Evolutionary conservation across 1,284 basidiomycete species (phyloP), one percentile per base, ranked within the genome.

Genomic region (Boletus sp.): DNA sequence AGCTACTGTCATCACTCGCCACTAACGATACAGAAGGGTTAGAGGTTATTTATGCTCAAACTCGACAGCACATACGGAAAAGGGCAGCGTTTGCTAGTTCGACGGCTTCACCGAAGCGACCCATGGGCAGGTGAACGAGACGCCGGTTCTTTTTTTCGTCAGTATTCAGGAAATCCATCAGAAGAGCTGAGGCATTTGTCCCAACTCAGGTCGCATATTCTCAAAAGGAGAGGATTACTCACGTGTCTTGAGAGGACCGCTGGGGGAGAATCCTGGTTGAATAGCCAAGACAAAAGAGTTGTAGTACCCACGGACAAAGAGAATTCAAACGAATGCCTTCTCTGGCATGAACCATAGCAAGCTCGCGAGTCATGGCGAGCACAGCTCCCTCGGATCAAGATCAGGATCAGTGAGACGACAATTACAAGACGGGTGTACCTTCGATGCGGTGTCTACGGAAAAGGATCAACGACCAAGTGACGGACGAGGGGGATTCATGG

Each of bases 161-260:
- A n/a, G 96, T 98, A 77, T 98, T 86, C 68, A 99, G 84, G 82
- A 96, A 98, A 74, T 98, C 90, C 96, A 99, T 99, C 35, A 99
- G 81, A 36, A 98, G 84, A 39, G 95, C 92, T 91, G 59, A 48
- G 41, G 39, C 1, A 41, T 48, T 41, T 20, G 36, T 63, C 45
- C 46, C 55, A 52, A 51, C 37, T 51, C 11, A 51, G 37, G 8
- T 43, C 22, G 15, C 29, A 31, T 44, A 27, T 37, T 33, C 51
- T 44, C 18, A 12, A 41, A 48, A 37, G 8, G 15, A 12, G 29
- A 35, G 22, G 7, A 39, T 29, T 18, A 59, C 88, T 75, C 74
- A 92, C 91, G 94, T 27, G 94, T 96, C 74, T 91, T 92, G 62
- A 97, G 81, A 47, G 95, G 94, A 20, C 94, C 95, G 41, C 93